A percentile compares a stretch with the other conserved stretches of the same genome.
These are phyloP conservation scores for Xylaria sp. DNA, from an alignment of 2,329 filamentous ascomycete species.

Conservation along the genomic window DNA sequence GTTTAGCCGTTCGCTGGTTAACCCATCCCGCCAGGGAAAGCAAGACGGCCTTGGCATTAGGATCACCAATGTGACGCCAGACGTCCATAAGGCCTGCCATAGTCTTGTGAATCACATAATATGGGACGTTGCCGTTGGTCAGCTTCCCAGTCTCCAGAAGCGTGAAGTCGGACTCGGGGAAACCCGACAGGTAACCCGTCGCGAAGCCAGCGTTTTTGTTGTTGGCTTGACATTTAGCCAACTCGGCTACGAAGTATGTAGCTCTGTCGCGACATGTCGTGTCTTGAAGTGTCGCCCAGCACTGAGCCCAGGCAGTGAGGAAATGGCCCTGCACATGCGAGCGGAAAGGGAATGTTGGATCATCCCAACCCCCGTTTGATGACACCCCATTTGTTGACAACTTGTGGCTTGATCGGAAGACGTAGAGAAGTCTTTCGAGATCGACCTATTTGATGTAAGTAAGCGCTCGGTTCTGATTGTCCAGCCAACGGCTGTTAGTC, in stretches of 20 bases:
- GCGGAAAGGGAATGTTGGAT: constrained; percentile 63
- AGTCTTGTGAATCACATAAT: constrained; percentile 66
- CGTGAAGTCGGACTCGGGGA: constrained; percentile 62
- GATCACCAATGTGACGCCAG: constrained; percentile 58
- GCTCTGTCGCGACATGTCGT: constrained; percentile 59
- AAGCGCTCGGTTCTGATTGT: constrained; percentile 61
- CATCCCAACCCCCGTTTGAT: constrained; percentile 64
- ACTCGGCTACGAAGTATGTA: constrained; percentile 57
- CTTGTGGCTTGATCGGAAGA: too few relatives aligned
- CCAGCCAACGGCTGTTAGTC: constrained; percentile 53
- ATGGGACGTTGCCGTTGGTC: constrained; percentile 62
- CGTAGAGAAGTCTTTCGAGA: constrained; percentile 45
- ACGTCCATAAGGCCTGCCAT: constrained; percentile 63
- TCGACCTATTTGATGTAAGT: constrained; percentile 59
- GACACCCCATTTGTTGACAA: constrained; percentile 14
- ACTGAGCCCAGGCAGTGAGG: constrained; percentile 59
- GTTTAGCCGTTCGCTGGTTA: constrained; percentile 56
- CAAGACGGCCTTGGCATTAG: constrained; percentile 57
- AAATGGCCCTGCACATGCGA: constrained; percentile 59
- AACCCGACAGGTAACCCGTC: constrained; percentile 61
- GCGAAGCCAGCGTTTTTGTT: constrained; percentile 58
- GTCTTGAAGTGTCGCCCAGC: constrained; percentile 58
- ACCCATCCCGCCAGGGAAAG: constrained; percentile 61
- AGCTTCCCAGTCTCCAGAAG: constrained; percentile 57
- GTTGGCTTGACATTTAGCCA: constrained; percentile 63